Percentiles rank a stretch among this genome's conserved stretches.
These are phyloP conservation scores for Aspergillus fumigatiaffinis DNA, from an alignment of 2,329 filamentous ascomycete genomes.

Conservation along the genomic window DNA sequence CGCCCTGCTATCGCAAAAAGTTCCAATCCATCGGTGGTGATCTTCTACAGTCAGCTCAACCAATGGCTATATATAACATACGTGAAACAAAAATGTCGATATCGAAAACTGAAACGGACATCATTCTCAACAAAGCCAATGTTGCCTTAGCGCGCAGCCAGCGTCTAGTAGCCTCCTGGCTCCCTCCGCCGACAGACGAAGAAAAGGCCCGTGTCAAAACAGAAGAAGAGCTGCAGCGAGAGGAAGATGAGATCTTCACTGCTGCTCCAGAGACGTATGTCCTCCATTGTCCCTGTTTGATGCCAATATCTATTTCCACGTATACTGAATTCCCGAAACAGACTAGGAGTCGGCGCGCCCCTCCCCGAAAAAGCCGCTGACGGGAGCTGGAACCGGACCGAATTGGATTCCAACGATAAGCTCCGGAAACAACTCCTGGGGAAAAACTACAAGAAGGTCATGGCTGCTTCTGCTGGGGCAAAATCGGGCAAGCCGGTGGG, in stretches of 20 bases:
- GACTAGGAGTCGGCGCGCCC: constrained; percentile 47
- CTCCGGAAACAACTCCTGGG: constrained; percentile 45
- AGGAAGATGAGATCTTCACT: constrained; percentile 54
- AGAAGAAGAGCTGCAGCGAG: constrained; percentile 44
- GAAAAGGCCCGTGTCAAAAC: constrained; percentile 38
- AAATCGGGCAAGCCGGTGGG: constrained; percentile 24
- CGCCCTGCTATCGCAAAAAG: constrained; percentile 11
- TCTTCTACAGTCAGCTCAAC: not conserved
- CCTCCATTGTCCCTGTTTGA: not conserved
- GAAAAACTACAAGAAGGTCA: constrained; percentile 36
- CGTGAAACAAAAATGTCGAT: constrained; percentile 23
- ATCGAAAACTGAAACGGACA: constrained; percentile 46
- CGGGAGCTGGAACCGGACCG: constrained; percentile 37
- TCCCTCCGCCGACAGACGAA: constrained; percentile 45
- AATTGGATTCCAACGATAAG: constrained; percentile 42
- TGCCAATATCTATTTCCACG: not conserved
- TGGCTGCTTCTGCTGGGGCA: constrained; percentile 30
- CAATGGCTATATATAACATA: not conserved
- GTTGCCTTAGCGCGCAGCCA: constrained; percentile 53
- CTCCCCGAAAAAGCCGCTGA: constrained; percentile 40
- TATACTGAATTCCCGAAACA: constrained; percentile 15
- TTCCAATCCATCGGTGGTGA: not conserved
- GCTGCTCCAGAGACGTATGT: constrained; percentile 52
- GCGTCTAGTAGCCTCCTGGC: constrained; percentile 54
- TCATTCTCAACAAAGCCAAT: constrained; percentile 53